phyloP scores from a whole-genome alignment of 2,329 filamentous ascomycete genomes.

The Davidsoniella eucalypti region DNA sequence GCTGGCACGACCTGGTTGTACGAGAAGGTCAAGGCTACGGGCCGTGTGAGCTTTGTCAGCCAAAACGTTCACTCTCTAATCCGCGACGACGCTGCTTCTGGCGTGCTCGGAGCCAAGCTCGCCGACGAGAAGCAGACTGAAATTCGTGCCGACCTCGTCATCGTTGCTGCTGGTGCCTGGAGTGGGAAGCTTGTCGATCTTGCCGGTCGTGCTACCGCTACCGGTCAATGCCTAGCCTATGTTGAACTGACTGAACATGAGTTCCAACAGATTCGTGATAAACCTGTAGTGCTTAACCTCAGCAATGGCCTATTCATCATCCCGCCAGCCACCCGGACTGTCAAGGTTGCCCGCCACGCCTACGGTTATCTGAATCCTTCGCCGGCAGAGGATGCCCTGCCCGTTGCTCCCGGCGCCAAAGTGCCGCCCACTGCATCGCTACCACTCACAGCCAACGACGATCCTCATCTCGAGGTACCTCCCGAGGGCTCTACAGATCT shows the following conservation, averaged over 20 bases:
- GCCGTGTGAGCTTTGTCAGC: conserved; percentile 38
- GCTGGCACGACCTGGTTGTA: conserved; percentile 50
- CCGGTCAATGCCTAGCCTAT: conserved; percentile 69
- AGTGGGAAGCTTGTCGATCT: conserved; percentile 63
- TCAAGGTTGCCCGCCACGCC: conserved; percentile 55
- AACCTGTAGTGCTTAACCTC: conserved; percentile 60
- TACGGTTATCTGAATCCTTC: conserved; percentile 48
- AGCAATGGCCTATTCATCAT: conserved; percentile 59
- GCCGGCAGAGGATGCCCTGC: conserved; percentile 21
- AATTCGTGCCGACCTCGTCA: conserved; percentile 51
- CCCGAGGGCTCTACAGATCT: conserved; percentile 44
- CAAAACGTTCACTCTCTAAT: conserved; percentile 30
- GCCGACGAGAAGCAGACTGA: conserved; percentile 24
- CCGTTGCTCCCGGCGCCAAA: conserved; percentile 16
- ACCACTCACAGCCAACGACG: conserved; percentile 22
- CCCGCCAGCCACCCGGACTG: conserved; percentile 41
- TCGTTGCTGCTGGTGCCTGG: conserved; percentile 82
- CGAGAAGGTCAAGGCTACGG: conserved; percentile 33
- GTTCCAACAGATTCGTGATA: conserved; percentile 42
- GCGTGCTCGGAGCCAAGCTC: conserved; percentile 35
- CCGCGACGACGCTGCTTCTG: conserved; percentile 22
- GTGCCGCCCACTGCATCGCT: conserved; percentile 18
- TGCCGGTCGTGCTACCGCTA: conserved; percentile 58
- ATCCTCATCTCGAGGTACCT: conserved; percentile 33
- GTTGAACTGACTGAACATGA: conserved; percentile 57